A percentile compares a stretch with the other conserved stretches of the same genome.
phyloP scores from a whole-genome alignment of 2,329 filamentous ascomycete genomes.

The Paramyrothecium sp. region DNA sequence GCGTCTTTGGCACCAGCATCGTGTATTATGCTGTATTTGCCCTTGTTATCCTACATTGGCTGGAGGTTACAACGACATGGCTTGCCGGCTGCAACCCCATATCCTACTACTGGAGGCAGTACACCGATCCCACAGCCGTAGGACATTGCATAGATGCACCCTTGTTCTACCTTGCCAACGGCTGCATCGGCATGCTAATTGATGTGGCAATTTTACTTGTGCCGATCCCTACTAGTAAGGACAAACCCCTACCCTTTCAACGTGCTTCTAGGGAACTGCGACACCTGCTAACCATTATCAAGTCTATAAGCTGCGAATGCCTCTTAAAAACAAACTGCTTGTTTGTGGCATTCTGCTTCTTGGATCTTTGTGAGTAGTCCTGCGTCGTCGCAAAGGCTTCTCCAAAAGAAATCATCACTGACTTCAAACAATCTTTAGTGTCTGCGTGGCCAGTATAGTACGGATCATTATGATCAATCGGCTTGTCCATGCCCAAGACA shows the following conservation, averaged over 20 bases:
- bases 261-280: background rate
- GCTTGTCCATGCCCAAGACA: constrained; percentile 7
- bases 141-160: constrained; percentile 1
- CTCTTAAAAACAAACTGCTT: constrained; percentile 5
- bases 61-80: constrained; percentile 2
- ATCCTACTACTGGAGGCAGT: constrained; percentile 4
- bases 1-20: background rate
- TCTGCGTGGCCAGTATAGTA: constrained; percentile 11
- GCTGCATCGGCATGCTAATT: constrained; percentile 1
- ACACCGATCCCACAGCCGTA: background rate
- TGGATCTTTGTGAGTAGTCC: constrained; percentile 9
- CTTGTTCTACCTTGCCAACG: constrained; percentile 1
- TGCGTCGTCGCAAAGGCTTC: background rate
- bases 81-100: constrained; percentile 1
- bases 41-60: background rate
- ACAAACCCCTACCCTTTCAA: background rate
- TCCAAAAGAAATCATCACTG: no score
- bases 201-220: constrained; percentile 3
- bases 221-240: constrained; percentile 1
- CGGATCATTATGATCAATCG: constrained; percentile 12
- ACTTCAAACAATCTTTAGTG: constrained; percentile 3
- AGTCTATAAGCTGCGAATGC: background rate
- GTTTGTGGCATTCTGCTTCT: constrained; percentile 12
- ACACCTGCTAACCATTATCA: background rate
- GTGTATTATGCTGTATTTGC: background rate